These are phyloP conservation scores for Colletotrichum sp. DNA, from an alignment of 2,329 filamentous ascomycete species.

Conservation along the genomic window DNA sequence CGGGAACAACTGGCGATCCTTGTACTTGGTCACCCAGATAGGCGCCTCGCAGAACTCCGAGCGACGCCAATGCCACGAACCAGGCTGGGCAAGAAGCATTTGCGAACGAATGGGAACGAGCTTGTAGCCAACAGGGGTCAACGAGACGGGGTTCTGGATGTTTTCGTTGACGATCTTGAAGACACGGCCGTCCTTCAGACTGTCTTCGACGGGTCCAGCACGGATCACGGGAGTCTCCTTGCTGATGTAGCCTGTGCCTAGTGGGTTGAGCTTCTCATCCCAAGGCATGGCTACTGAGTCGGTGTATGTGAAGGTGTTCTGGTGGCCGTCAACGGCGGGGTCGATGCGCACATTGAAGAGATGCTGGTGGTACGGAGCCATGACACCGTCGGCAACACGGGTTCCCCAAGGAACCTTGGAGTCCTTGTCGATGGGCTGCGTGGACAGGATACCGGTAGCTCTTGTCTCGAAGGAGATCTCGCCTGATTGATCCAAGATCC, in stretches of 20 bases:
- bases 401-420: constrained; percentile 57
- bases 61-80: constrained; percentile 34
- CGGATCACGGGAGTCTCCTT: constrained; percentile 42
- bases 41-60: constrained; percentile 41
- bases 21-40: constrained; percentile 40
- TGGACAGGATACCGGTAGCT: constrained; percentile 64
- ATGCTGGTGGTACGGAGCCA: constrained; percentile 68
- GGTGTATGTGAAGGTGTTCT: constrained; percentile 46
- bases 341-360: constrained; percentile 65
- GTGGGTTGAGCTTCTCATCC: background rate
- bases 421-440: constrained; percentile 56
- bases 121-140: constrained; percentile 38
- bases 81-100: constrained; percentile 27
- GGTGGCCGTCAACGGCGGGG: constrained; percentile 58
- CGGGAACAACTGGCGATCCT: constrained; percentile 40
- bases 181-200: constrained; percentile 41
- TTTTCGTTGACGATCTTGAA: constrained; percentile 42
- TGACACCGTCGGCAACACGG: constrained; percentile 60
- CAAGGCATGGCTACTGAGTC: constrained; percentile 25
- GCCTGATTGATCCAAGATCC: constrained; percentile 58
- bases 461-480: constrained; percentile 60
- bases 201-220: constrained; percentile 46
- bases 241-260: constrained; percentile 28
- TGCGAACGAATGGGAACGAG: constrained; percentile 32
- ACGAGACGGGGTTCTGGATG: constrained; percentile 32